These are phyloP conservation scores for Neurospora sp. DNA, from an alignment of 2,329 filamentous ascomycete genomes.

Conservation along the genomic window DNA sequence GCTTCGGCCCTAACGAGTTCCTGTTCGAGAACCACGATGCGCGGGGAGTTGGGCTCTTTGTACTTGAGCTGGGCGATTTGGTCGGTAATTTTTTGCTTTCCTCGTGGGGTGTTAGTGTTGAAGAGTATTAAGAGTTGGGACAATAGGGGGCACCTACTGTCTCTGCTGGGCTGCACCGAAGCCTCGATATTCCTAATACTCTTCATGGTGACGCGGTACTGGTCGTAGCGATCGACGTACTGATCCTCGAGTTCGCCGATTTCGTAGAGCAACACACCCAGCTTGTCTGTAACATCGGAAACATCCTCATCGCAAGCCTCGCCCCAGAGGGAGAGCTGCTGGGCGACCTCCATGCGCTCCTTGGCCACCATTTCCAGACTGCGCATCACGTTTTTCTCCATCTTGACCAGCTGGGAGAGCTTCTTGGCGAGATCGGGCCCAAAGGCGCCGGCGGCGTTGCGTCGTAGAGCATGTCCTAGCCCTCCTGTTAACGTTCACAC, in stretches of 20 bases:
- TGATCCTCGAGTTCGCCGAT: slow-evolving; percentile 97
- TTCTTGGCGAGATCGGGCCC: slow-evolving; percentile 90
- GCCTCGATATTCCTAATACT: slow-evolving; percentile 98
- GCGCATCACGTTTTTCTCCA: slow-evolving; percentile 99
- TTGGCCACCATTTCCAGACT: slow-evolving; percentile 90
- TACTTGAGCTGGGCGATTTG: slow-evolving; percentile 98
- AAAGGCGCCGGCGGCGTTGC: slow-evolving; percentile 66
- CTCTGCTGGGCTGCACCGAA: slow-evolving; percentile 93
- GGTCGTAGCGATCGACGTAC: slow-evolving; percentile 97
- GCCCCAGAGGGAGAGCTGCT: slow-evolving; percentile 98
- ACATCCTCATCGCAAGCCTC: slow-evolving; percentile 94
- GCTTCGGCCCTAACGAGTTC: slow-evolving; percentile 97
- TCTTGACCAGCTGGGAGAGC: slow-evolving; percentile 95
- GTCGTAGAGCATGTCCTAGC: slow-evolving; percentile 57
- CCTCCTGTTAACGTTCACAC: slow-evolving; percentile 15
- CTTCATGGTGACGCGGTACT: slow-evolving; percentile 99
- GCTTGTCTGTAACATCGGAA: slow-evolving; percentile 97
- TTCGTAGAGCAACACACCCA: slow-evolving; percentile 94
- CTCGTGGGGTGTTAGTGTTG: slow-evolving; percentile 33
- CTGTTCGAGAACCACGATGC: slow-evolving; percentile 95
- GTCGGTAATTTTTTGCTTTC: slow-evolving; percentile 98
- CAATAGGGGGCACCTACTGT: slow-evolving; percentile 49
- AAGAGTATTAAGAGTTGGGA: background rate
- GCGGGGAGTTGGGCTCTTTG: slow-evolving; percentile 97
- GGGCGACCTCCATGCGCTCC: slow-evolving; percentile 96